A percentile compares a stretch with the other conserved stretches of the same genome.
phyloP scores from a whole-genome alignment of 305 asterid species.

The Fraxinus angustifolia region DNA sequence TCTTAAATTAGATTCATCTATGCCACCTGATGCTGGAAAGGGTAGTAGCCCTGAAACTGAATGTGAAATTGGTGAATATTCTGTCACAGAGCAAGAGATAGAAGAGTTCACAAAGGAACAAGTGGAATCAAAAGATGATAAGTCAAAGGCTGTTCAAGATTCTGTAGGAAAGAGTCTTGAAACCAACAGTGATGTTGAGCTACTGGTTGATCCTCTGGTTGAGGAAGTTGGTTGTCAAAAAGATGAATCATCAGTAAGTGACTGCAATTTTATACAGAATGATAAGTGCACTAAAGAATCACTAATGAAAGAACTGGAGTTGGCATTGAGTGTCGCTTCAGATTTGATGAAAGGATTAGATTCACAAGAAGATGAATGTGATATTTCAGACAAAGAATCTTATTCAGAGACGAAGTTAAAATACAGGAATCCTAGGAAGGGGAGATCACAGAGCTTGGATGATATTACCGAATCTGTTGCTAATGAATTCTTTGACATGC shows the following conservation, averaged over 20 bases:
- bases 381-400: slow-evolving; percentile 32
- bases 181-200: slow-evolving; percentile 25
- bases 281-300: slow-evolving; percentile 40
- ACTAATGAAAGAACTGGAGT: slow-evolving; percentile 64
- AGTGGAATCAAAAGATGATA: slow-evolving; percentile 34
- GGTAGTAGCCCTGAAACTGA: slow-evolving; percentile 30
- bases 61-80: slow-evolving; percentile 47
- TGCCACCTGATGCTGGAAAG: slow-evolving; percentile 32
- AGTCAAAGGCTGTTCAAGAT: slow-evolving; percentile 27
- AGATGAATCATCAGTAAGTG: slow-evolving; percentile 34
- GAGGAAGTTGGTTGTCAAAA: slow-evolving; percentile 31
- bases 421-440: slow-evolving; percentile 36
- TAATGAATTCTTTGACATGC: slow-evolving; percentile 78
- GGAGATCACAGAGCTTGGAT: slow-evolving; percentile 59
- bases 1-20: slow-evolving; percentile 25
- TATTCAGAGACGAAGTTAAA: slow-evolving; percentile 34
- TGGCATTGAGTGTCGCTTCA: slow-evolving; percentile 45
- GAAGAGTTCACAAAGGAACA: slow-evolving; percentile 43
- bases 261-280: slow-evolving; percentile 22
- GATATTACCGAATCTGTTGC: slow-evolving; percentile 62
- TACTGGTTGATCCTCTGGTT: slow-evolving; percentile 27
- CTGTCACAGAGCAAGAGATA: slow-evolving; percentile 53
- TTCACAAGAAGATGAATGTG: slow-evolving; percentile 53
- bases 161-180: slow-evolving; percentile 27
- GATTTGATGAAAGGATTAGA: slow-evolving; percentile 49